Evolutionary conservation across 1,284 basidiomycete species (phyloP).

Genomic region (Cryptococcus sp.): DNA sequence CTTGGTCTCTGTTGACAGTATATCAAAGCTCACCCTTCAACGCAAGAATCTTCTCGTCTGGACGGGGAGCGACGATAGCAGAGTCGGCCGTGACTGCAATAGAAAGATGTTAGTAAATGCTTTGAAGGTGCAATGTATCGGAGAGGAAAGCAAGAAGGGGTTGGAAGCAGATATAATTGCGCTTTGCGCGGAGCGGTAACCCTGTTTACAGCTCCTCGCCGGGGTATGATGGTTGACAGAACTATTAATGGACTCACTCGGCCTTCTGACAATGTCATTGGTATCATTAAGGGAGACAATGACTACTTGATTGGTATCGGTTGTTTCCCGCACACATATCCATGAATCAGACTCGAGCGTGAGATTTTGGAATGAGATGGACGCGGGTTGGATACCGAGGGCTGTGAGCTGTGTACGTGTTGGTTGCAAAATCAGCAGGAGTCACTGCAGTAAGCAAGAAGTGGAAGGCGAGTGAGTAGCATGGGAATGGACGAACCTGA

Average conservation of each 20-base stretch:
- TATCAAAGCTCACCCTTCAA: constrained; percentile 70
- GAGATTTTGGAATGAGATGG: constrained; percentile 95
- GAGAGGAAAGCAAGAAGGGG: too few species aligned
- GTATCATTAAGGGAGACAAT: constrained; percentile 95
- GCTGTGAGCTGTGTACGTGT: constrained; percentile 71
- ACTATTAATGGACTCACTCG: constrained; percentile 56
- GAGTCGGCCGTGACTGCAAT: constrained; percentile 81
- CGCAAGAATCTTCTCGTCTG: constrained; percentile 89
- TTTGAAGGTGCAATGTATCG: too few species aligned
- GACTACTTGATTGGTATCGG: constrained; percentile 89
- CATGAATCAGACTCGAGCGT: constrained; percentile 97
- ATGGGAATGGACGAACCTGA: constrained; percentile 41
- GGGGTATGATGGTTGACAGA: background rate
- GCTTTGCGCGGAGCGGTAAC: too few species aligned
- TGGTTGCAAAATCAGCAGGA: background rate
- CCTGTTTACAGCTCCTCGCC: too few species aligned
- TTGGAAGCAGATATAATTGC: too few species aligned
- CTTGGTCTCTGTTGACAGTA: background rate
- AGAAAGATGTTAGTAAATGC: constrained; percentile 1
- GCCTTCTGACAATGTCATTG: constrained; percentile 93
- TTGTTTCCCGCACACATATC: constrained; percentile 66
- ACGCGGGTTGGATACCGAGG: constrained; percentile 91
- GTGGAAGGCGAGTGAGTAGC: background rate
- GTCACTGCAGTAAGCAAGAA: background rate
- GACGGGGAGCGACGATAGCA: constrained; percentile 92